Conservation (phyloP, 2,329 filamentous ascomycete genomes). For the Monilinia fructigena region DNA sequence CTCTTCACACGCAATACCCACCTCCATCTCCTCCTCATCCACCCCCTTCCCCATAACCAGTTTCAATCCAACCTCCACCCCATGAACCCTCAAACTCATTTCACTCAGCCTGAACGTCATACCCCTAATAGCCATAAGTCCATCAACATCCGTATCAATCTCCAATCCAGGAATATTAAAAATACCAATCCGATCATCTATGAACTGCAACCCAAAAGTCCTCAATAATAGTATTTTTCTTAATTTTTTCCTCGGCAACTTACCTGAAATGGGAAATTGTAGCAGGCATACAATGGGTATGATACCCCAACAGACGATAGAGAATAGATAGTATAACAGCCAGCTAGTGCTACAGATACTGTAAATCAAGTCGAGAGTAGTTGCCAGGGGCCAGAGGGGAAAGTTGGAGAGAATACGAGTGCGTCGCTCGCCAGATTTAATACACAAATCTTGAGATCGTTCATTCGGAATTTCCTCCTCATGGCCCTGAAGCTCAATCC, state of each 20-base stretch:
- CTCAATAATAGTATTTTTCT: constrained; percentile 35
- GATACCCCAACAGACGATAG: constrained; percentile 44
- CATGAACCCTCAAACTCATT: constrained; percentile 51
- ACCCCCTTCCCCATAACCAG: constrained; percentile 45
- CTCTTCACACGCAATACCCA: constrained; percentile 51
- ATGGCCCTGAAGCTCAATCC: constrained; percentile 35
- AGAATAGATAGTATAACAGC: constrained; percentile 49
- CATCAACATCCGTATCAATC: constrained; percentile 54
- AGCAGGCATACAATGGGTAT: constrained; percentile 47
- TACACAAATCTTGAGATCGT: too few species aligned
- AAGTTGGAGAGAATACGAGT: constrained; percentile 45
- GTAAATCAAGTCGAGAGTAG: constrained; percentile 48
- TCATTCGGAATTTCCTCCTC: not conserved
- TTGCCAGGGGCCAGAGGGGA: constrained; percentile 49
- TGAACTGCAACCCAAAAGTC: constrained; percentile 46
- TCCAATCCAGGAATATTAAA: constrained; percentile 48
- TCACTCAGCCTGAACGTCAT: constrained; percentile 51
- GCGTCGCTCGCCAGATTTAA: not conserved
- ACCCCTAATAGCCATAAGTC: constrained; percentile 52
- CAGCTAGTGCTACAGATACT: constrained; percentile 51
- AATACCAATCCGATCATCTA: constrained; percentile 50
- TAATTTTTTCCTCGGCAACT: constrained; percentile 40
- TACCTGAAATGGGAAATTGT: constrained; percentile 43
- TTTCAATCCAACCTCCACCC: constrained; percentile 54
- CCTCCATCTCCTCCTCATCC: constrained; percentile 50